Evolutionary conservation across 768 basidiomycete genomes (phyloP).

Genomic region (Clitopilus passeckerianus): DNA sequence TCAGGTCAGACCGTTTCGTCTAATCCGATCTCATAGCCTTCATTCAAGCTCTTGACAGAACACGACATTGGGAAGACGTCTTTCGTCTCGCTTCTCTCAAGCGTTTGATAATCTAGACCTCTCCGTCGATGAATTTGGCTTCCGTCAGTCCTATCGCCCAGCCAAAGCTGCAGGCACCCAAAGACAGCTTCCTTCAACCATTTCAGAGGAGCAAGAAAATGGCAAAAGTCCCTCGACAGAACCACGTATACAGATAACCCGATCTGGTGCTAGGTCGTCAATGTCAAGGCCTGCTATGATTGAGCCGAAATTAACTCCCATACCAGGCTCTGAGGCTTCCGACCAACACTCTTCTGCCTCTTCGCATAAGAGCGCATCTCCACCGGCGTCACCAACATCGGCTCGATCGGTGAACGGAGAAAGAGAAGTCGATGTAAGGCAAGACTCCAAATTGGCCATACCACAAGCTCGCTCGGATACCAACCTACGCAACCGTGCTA

Average conservation of each 20-base stretch:
- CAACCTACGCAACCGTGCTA: slow-evolving; percentile 42
- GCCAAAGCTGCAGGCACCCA: slow-evolving; percentile 4
- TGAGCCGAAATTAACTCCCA: slow-evolving; percentile 50
- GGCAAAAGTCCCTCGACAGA: slow-evolving; percentile 25
- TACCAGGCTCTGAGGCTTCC: slow-evolving; percentile 67
- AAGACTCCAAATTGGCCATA: slow-evolving; percentile 22
- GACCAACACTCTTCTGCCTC: slow-evolving; percentile 44
- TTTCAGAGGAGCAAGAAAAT: slow-evolving; percentile 1
- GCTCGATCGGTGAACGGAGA: slow-evolving; percentile 18
- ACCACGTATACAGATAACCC: slow-evolving; percentile 15
- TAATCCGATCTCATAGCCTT: not conserved
- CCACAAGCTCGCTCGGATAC: slow-evolving; percentile 25
- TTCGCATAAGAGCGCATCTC: slow-evolving; percentile 33
- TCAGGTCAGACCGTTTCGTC: slow-evolving; percentile 46
- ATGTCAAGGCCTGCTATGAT: slow-evolving; percentile 20
- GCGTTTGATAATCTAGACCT: slow-evolving; percentile 15
- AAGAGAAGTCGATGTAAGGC: slow-evolving; percentile 27
- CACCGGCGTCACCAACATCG: slow-evolving; percentile 23
- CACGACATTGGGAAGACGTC: slow-evolving; percentile 64
- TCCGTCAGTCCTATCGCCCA: not conserved
- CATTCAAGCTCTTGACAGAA: slow-evolving; percentile 35
- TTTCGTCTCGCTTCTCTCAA: slow-evolving; percentile 51
- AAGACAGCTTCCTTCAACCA: slow-evolving; percentile 10
- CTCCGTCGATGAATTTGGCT: not conserved
- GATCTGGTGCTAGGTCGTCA: slow-evolving; percentile 14